Conservation (phyloP, 306 rosid species). For the Datisca glomerata region DNA sequence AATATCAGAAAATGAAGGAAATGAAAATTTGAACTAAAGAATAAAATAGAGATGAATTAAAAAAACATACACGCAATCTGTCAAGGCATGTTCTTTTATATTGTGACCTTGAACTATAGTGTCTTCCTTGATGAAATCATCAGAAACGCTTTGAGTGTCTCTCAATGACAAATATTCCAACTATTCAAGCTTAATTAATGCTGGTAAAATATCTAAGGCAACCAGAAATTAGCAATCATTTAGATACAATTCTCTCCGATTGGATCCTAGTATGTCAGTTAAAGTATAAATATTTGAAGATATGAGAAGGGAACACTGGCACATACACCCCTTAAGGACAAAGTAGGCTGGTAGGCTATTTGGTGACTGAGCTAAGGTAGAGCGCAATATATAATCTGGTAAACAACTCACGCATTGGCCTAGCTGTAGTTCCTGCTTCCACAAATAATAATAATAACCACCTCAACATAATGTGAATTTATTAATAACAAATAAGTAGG, state of each 20-base stretch:
- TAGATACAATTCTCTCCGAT: conserved; percentile 56
- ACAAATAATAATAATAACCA: conserved; percentile 12
- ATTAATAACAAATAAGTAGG: no score
- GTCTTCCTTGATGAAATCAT: conserved; percentile 39
- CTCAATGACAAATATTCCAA: no score
- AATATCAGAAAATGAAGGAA: conserved; percentile 6
- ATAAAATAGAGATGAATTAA: conserved; percentile 6
- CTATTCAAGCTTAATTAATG: no score
- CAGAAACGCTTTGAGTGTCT: no score
- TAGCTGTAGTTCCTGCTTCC: conserved; percentile 64
- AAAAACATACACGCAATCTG: conserved; percentile 54
- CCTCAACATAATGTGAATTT: no score
- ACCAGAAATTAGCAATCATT: conserved; percentile 49
- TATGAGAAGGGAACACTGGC: conserved; percentile 81
- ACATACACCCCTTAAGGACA: conserved; percentile 75
- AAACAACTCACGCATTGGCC: conserved; percentile 69
- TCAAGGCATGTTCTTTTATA: conserved; percentile 66
- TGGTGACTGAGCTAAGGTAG: no score
- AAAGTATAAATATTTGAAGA: conserved; percentile 27
- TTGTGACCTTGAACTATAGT: no score
- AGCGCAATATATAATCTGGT: conserved; percentile 35
- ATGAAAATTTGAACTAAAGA: background rate
- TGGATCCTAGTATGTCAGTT: conserved; percentile 48
- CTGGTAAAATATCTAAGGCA: no score
- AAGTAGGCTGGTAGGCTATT: conserved; percentile 37